Evolutionary conservation across 352 stramenopile species (phyloP).

Genomic region (Aphanomyces cochlioides): DNA sequence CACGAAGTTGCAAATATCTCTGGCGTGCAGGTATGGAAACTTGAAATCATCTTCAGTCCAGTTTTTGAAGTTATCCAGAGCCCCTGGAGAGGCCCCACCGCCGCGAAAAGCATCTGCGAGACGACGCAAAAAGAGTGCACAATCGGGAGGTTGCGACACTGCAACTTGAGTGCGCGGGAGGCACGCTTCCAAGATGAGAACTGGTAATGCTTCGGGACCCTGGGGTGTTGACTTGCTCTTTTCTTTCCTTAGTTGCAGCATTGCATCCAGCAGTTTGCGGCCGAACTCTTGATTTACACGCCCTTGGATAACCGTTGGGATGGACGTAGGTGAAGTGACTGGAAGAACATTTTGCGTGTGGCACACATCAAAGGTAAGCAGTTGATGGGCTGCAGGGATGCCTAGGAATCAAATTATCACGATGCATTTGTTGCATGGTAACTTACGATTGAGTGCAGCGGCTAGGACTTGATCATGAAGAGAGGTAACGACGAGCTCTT

Average conservation of each 20-base stretch:
- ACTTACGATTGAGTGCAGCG: slow-evolving; percentile 51
- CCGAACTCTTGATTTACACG: slow-evolving; percentile 47
- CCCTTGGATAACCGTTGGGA: slow-evolving; percentile 44
- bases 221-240: not conserved
- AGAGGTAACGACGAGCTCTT: slow-evolving; percentile 62
- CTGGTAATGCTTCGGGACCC: not conserved
- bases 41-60: slow-evolving; percentile 37
- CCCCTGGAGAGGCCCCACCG: slow-evolving; percentile 32
- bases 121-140: slow-evolving; percentile 44
- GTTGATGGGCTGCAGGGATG: slow-evolving; percentile 62
- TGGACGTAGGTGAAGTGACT: slow-evolving; percentile 39
- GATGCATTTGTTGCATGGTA: not conserved
- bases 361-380: slow-evolving; percentile 63
- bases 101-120: slow-evolving; percentile 63
- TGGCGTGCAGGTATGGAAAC: slow-evolving; percentile 31
- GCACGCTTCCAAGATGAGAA: slow-evolving; percentile 57
- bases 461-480: slow-evolving; percentile 61
- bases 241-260: not conserved
- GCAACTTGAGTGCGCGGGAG: slow-evolving; percentile 34
- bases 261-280: slow-evolving; percentile 33
- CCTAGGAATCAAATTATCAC: slow-evolving; percentile 31
- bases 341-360: slow-evolving; percentile 42
- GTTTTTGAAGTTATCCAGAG: slow-evolving; percentile 1
- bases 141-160: not conserved
- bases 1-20: slow-evolving; percentile 47